Evolutionary conservation across 164 flowering plant genomes (phyloP).

Genomic region (Akebia trifoliata): DNA sequence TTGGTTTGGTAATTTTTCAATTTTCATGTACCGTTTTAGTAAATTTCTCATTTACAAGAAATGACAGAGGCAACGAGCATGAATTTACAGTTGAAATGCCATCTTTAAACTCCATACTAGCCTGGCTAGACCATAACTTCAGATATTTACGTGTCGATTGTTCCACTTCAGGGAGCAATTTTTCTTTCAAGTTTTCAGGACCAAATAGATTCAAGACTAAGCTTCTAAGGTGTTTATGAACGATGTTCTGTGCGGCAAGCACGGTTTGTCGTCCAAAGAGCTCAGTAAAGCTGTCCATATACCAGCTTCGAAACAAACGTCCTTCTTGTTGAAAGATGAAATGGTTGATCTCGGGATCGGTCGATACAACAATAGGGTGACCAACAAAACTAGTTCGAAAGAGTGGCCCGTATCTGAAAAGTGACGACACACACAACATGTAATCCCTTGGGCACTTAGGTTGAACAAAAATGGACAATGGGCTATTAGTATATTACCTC

Average conservation of each 20-base stretch:
- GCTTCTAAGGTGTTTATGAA: constrained; percentile 29
- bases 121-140: constrained; percentile 16
- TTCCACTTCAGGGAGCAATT: constrained; percentile 24
- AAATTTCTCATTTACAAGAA: no score
- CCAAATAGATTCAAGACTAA: constrained; percentile 23
- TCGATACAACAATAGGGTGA: constrained; percentile 22
- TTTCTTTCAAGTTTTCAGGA: constrained; percentile 24
- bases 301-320: constrained; percentile 24
- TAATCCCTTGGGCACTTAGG: no score
- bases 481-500: not conserved
- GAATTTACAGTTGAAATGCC: constrained; percentile 23
- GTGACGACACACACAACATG: no score
- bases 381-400: constrained; percentile 27
- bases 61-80: no score
- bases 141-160: constrained; percentile 7
- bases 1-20: no score
- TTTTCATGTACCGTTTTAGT: no score
- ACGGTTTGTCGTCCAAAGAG: constrained; percentile 21
- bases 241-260: constrained; percentile 15
- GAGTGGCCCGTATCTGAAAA: constrained; percentile 23
- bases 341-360: constrained; percentile 23
- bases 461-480: no score
- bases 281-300: constrained; percentile 24
- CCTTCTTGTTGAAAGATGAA: constrained; percentile 32
- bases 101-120: constrained; percentile 20